Conservation (phyloP, 2,329 filamentous ascomycete genomes). For the Fusarium sp. region DNA sequence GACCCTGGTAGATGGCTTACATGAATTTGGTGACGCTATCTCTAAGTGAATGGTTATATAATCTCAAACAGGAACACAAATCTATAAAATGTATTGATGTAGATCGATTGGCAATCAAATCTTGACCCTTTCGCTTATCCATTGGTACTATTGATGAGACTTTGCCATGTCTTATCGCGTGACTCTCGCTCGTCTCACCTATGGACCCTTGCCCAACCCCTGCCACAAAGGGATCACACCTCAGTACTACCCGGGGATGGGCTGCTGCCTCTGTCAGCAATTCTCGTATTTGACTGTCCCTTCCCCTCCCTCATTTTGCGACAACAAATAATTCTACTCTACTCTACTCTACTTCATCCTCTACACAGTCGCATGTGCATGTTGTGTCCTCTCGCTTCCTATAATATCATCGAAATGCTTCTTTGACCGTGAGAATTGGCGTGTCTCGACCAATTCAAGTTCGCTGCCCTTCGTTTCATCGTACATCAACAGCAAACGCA, state of each 20-base stretch:
- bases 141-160: constrained; percentile 1
- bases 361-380: background rate
- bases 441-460: background rate
- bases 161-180: constrained; percentile 4
- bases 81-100: background rate
- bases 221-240: background rate
- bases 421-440: background rate
- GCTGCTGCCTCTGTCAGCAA: constrained; percentile 3
- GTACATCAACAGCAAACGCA: background rate
- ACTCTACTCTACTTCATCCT: background rate
- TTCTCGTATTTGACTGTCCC: constrained; percentile 12
- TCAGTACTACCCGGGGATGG: background rate
- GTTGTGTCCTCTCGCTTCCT: background rate
- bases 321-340: background rate
- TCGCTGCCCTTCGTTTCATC: background rate
- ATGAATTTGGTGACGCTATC: background rate
- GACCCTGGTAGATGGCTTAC: background rate
- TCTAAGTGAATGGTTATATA: background rate
- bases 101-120: background rate
- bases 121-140: background rate
- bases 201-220: constrained; percentile 6
- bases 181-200: constrained; percentile 9
- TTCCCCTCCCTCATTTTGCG: background rate
- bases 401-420: constrained; percentile 14
- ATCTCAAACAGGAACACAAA: background rate